Conservation (phyloP, 1,139 yeast genomes). For the Wickerhamomyces sp. region DNA sequence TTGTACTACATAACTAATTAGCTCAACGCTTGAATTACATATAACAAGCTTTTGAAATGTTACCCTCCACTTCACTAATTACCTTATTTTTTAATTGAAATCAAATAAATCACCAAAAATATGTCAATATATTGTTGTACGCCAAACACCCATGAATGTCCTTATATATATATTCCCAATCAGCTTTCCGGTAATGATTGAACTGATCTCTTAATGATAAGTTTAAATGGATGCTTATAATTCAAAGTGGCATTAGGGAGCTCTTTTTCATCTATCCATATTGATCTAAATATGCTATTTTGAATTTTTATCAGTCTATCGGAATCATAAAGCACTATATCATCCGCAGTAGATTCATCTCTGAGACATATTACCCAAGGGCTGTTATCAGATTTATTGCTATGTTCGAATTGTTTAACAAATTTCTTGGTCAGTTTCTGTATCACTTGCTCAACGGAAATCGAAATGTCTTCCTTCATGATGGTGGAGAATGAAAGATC, state of each 20-base stretch:
- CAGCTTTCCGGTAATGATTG: too few relatives aligned
- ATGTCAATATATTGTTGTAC: too few relatives aligned
- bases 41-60: too few relatives aligned
- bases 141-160: neutral
- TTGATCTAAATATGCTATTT: conserved; percentile 11
- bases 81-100: too few relatives aligned
- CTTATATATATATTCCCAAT: neutral
- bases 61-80: too few relatives aligned
- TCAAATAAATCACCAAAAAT: too few relatives aligned
- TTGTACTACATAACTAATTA: too few relatives aligned
- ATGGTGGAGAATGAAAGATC: conserved; percentile 13
- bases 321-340: conserved; percentile 7
- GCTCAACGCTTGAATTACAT: too few relatives aligned
- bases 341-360: conserved; percentile 7
- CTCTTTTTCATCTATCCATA: conserved; percentile 14
- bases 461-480: conserved; percentile 12
- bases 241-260: conserved; percentile 12
- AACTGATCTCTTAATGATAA: conserved; percentile 4
- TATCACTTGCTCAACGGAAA: conserved; percentile 9
- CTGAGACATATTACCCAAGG: conserved; percentile 5
- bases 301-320: conserved; percentile 13
- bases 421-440: conserved; percentile 7
- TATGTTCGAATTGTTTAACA: neutral
- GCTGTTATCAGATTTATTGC: neutral
- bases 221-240: conserved; percentile 10